Conservation (phyloP, 768 basidiomycete species). For the Pleurotus tuoliensis region DNA sequence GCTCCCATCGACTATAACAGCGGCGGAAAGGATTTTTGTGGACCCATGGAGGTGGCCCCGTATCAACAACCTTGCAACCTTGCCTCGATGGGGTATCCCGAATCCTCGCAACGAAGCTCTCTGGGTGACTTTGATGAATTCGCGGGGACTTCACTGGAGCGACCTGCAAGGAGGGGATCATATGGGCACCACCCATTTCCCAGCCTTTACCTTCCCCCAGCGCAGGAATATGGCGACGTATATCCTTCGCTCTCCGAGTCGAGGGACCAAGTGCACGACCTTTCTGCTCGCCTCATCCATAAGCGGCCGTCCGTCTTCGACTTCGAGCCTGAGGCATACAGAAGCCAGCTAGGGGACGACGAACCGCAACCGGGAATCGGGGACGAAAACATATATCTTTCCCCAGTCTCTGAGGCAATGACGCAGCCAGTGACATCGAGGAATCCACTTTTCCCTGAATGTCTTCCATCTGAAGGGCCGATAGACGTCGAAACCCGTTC, state of each 20-base stretch:
- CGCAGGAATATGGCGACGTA: not conserved
- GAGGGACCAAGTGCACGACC: not conserved
- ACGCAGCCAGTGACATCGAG: not conserved
- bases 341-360: too few species aligned
- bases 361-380: too few species aligned
- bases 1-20: not conserved
- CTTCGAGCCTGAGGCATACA: not conserved
- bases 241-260: not conserved
- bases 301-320: not conserved
- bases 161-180: not conserved
- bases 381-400: too few species aligned
- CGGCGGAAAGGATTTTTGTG: not conserved
- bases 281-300: not conserved
- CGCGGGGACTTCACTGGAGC: not conserved
- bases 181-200: not conserved
- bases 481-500: not conserved
- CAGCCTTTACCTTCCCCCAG: not conserved
- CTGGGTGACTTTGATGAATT: conserved; percentile 8
- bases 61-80: not conserved
- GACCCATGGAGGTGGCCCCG: not conserved
- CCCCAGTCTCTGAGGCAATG: not conserved
- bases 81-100: conserved; percentile 3
- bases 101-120: conserved; percentile 10
- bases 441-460: not conserved
- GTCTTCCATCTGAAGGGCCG: not conserved